Evolutionary conservation across 2,329 filamentous ascomycete genomes (phyloP).

Genomic region (Penicillium sp.): DNA sequence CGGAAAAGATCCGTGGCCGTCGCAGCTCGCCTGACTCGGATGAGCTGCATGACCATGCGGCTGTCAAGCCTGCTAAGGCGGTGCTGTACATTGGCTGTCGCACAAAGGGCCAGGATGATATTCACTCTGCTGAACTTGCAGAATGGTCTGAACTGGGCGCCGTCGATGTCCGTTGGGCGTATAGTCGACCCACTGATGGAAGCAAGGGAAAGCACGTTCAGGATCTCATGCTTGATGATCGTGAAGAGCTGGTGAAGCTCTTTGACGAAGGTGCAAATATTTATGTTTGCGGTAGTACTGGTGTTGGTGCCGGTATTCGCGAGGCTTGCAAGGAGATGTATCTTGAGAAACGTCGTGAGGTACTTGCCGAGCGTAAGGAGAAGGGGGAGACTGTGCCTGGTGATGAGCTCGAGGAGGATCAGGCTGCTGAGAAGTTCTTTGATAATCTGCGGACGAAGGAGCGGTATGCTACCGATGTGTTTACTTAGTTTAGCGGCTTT

Average conservation of each 20-base stretch:
- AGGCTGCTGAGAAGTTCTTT: slow-evolving; percentile 31
- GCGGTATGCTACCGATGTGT: slow-evolving; percentile 61
- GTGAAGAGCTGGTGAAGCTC: slow-evolving; percentile 45
- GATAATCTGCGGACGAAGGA: slow-evolving; percentile 45
- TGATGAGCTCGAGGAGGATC: slow-evolving; percentile 24
- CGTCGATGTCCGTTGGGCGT: slow-evolving; percentile 62
- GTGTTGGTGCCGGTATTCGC: slow-evolving; percentile 51
- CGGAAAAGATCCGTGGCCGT: slow-evolving; percentile 35
- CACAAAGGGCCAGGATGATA: slow-evolving; percentile 33
- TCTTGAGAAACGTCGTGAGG: slow-evolving; percentile 26
- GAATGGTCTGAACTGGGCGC: slow-evolving; percentile 62
- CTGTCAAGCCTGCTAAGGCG: slow-evolving; percentile 29
- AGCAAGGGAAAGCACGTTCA: slow-evolving; percentile 55
- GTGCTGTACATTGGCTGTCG: slow-evolving; percentile 40
- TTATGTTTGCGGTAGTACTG: slow-evolving; percentile 63
- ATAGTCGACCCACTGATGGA: slow-evolving; percentile 49
- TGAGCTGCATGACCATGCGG: slow-evolving; percentile 10
- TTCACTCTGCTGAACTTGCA: slow-evolving; percentile 36
- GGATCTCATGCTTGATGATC: slow-evolving; percentile 51
- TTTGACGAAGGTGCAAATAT: slow-evolving; percentile 54
- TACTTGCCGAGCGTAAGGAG: slow-evolving; percentile 37
- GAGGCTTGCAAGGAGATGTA: slow-evolving; percentile 39
- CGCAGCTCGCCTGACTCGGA: slow-evolving; percentile 16
- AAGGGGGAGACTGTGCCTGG: slow-evolving; percentile 35
- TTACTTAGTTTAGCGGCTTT: slow-evolving; percentile 33